Evolutionary conservation across 2,329 filamentous ascomycete genomes (phyloP).

Genomic region (Decorospora gaudefroyi): DNA sequence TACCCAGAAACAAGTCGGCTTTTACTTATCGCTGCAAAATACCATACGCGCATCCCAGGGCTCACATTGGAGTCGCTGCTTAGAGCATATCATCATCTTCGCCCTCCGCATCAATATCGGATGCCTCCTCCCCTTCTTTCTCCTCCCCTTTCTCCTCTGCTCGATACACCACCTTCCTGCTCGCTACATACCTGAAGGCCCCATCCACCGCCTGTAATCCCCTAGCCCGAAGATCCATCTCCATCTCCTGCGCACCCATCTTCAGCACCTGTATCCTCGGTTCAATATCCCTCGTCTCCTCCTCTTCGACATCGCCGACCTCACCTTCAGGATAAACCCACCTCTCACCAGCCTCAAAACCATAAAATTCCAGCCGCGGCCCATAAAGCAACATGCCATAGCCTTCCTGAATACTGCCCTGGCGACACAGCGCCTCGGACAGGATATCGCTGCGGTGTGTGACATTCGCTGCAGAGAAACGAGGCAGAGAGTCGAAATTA

Average conservation of each 20-base stretch:
- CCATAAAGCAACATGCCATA: slow-evolving; percentile 35
- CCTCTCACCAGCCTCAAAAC: slow-evolving; percentile 16
- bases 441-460: slow-evolving; percentile 31
- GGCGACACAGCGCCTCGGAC: slow-evolving; percentile 19
- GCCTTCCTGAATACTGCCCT: slow-evolving; percentile 20
- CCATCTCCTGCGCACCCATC: neutral
- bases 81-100: neutral
- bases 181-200: slow-evolving; percentile 6
- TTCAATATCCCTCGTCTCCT: neutral
- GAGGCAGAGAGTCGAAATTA: slow-evolving; percentile 19
- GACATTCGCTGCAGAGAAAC: slow-evolving; percentile 9
- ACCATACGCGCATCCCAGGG: too few species aligned
- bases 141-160: neutral
- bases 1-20: too few species aligned
- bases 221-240: slow-evolving; percentile 15
- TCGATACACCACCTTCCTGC: slow-evolving; percentile 8
- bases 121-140: neutral
- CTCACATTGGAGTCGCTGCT: too few species aligned
- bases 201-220: slow-evolving; percentile 5
- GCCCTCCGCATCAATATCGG: neutral
- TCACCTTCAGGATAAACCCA: slow-evolving; percentile 1
- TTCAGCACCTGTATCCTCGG: neutral
- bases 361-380: slow-evolving; percentile 31
- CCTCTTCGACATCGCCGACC: neutral
- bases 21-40: too few species aligned